Evolutionary conservation across 306 rosid species (phyloP).

Genomic region (Astragalus glycyphyllos): DNA sequence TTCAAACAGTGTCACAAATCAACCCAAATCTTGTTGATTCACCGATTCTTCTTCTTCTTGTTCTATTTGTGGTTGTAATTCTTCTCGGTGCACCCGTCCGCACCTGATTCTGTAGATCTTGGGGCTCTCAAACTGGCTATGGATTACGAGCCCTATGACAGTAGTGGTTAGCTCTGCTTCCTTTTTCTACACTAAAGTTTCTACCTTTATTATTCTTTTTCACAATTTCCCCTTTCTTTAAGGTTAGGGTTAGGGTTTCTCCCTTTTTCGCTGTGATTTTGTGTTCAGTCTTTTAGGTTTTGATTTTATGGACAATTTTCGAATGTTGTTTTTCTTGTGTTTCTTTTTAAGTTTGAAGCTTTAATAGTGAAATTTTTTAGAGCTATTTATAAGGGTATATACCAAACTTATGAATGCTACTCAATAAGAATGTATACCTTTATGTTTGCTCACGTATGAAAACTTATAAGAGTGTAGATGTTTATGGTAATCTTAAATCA

Average conservation of each 20-base stretch:
- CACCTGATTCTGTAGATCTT: constrained; percentile 33
- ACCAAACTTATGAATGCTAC: background rate
- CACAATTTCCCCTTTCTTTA: background rate
- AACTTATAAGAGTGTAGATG: background rate
- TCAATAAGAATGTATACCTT: background rate
- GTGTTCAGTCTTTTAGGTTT: background rate
- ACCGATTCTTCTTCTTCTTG: background rate
- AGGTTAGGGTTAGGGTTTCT: constrained; percentile 41
- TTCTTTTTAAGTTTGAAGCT: background rate
- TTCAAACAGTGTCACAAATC: constrained; percentile 1
- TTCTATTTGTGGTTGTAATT: background rate
- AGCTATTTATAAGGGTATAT: background rate
- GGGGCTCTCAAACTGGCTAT: constrained; percentile 66
- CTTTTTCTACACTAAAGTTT: constrained; percentile 1
- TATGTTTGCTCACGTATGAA: background rate
- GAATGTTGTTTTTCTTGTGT: background rate
- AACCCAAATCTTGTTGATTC: background rate
- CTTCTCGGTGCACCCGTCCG: constrained; percentile 22
- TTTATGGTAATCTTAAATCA: background rate
- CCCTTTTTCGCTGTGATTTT: background rate
- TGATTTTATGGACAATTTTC: background rate
- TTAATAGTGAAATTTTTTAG: background rate
- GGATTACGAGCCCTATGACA: constrained; percentile 95
- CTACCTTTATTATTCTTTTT: background rate
- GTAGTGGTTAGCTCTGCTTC: constrained; percentile 73